A percentile compares a stretch with the other conserved stretches of the same genome.
Conservation (phyloP, 805 yeast species). For the Ogataea trehaloabstinens region DNA sequence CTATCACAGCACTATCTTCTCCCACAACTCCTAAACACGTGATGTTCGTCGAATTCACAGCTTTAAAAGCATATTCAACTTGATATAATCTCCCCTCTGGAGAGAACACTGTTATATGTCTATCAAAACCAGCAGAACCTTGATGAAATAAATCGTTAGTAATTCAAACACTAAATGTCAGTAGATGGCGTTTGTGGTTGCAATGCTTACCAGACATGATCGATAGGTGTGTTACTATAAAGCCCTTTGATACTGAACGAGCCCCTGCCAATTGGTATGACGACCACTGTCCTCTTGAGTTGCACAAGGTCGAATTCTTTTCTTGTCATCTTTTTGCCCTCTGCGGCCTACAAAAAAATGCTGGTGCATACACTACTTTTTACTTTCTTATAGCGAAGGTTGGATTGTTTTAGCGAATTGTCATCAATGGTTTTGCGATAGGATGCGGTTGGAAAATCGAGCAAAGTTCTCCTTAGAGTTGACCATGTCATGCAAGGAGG, state of each 20-base stretch:
- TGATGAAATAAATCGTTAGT: background rate
- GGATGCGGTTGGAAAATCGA: conserved; percentile 41
- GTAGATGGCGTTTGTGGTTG: conserved; percentile 3
- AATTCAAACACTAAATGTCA: conserved; percentile 17
- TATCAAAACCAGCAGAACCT: conserved; percentile 93
- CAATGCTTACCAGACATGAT: conserved; percentile 31
- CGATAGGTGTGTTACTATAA: no score
- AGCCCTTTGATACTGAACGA: no score
- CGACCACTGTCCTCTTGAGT: no score
- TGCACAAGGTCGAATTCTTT: no score
- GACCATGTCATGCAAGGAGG: conserved; percentile 48
- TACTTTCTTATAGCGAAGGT: no score
- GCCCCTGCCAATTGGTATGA: no score
- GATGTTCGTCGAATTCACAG: conserved; percentile 88
- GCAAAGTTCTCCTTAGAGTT: conserved; percentile 49
- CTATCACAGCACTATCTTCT: conserved; percentile 78
- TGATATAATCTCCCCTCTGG: conserved; percentile 98
- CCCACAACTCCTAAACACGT: conserved; percentile 89
- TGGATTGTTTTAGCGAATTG: no score
- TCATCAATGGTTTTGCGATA: background rate
- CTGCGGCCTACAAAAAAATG: no score
- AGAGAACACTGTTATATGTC: conserved; percentile 97
- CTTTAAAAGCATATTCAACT: conserved; percentile 97
- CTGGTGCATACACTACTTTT: no score
- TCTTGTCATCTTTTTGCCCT: no score